These are phyloP conservation scores for Salix brachista DNA, from an alignment of 345 rosid species.

Conservation along the genomic window DNA sequence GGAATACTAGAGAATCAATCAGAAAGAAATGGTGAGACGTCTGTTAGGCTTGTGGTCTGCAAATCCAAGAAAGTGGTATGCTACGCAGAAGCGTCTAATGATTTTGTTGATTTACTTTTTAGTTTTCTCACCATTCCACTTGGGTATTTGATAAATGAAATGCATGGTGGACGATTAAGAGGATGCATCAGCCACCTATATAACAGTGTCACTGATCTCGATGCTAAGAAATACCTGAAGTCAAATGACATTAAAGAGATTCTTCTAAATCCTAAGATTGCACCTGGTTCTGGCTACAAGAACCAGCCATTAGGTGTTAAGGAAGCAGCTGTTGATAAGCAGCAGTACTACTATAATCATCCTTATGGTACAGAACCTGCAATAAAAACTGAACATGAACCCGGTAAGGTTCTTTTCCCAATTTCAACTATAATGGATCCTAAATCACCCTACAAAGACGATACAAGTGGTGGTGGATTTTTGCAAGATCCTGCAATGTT, in stretches of 20 bases:
- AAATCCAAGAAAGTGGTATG: conserved; percentile 24
- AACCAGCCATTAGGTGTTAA: conserved; percentile 7
- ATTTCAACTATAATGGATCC: conserved; percentile 12
- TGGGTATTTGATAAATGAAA: conserved; percentile 17
- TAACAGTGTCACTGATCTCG: conserved; percentile 9
- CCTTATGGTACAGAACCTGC: no score
- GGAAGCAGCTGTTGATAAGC: not conserved
- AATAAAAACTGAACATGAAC: not conserved
- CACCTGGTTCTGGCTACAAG: conserved; percentile 4
- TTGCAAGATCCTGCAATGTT: conserved; percentile 2
- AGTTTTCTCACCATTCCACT: conserved; percentile 33
- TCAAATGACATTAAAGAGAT: not conserved
- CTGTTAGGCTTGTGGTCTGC: conserved; percentile 13
- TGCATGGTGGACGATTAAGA: not conserved
- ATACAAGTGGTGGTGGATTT: not conserved
- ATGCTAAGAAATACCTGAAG: conserved; percentile 6
- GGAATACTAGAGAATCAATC: not conserved
- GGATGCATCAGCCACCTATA: conserved; percentile 16
- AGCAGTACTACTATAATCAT: not conserved
- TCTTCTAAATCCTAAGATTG: conserved; percentile 19
- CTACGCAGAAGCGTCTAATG: conserved; percentile 23
- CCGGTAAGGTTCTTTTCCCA: fast-evolving
- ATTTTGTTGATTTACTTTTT: conserved; percentile 28
- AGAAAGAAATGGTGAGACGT: not conserved
- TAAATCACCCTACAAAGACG: not conserved